Evolutionary conservation across 345 rosid genomes (phyloP).

Genomic region (Arabis alpina): DNA sequence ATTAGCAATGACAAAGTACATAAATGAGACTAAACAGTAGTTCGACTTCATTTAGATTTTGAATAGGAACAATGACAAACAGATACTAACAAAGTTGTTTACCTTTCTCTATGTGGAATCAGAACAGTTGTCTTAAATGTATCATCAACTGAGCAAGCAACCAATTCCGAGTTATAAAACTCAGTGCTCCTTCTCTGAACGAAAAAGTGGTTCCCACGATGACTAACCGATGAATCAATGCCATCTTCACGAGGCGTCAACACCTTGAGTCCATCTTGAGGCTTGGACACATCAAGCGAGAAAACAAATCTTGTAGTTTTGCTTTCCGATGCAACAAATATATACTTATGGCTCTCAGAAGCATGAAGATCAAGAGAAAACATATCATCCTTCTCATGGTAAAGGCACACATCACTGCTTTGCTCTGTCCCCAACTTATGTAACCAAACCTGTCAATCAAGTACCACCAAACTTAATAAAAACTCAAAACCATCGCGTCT

Average conservation of each 20-base stretch:
- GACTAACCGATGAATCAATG: constrained; percentile 68
- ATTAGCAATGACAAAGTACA: neutral
- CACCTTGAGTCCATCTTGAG: constrained; percentile 70
- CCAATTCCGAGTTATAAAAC: constrained; percentile 78
- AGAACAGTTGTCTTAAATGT: constrained; percentile 62
- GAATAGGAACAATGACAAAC: constrained; percentile 12
- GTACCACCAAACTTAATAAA: neutral
- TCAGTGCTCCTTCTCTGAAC: constrained; percentile 74
- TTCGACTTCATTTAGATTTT: neutral
- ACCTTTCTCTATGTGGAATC: constrained; percentile 91
- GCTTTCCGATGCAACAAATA: constrained; percentile 78
- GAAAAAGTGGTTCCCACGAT: constrained; percentile 87
- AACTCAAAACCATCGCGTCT: neutral
- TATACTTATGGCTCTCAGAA: constrained; percentile 74
- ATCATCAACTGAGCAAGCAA: constrained; percentile 72
- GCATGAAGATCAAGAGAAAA: constrained; percentile 69
- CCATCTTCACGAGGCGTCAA: constrained; percentile 79
- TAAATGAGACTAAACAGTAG: neutral
- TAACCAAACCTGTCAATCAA: constrained; percentile 69
- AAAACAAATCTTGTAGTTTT: constrained; percentile 68
- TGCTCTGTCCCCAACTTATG: constrained; percentile 86
- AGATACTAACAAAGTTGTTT: constrained; percentile 9
- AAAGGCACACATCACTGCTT: constrained; percentile 70
- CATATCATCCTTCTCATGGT: constrained; percentile 90
- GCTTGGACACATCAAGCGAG: constrained; percentile 66